Percentiles rank a stretch among this genome's conserved stretches.
These are phyloP conservation scores for Umbelopsis ramanniana DNA, from an alignment of 192 early-diverging fungal genomes.

Conservation along the genomic window DNA sequence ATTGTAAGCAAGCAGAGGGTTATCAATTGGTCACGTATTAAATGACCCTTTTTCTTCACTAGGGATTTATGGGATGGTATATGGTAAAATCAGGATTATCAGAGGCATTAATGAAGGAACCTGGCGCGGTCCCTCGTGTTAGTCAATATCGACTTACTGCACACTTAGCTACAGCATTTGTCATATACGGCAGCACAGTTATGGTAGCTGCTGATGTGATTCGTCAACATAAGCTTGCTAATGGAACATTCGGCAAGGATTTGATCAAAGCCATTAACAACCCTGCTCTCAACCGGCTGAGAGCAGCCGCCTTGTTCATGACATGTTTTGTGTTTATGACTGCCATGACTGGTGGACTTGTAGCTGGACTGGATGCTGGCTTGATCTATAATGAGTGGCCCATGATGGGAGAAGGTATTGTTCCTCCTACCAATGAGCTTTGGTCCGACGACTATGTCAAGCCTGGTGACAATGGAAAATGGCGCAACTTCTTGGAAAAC, in stretches of 20 bases:
- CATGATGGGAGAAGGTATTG: constrained; percentile 84
- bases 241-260: constrained; percentile 46
- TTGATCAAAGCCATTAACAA: constrained; percentile 51
- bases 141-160: constrained; percentile 93
- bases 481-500: constrained; percentile 93
- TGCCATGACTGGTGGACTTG: constrained; percentile 90
- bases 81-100: constrained; percentile 96
- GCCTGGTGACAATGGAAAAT: constrained; percentile 54
- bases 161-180: constrained; percentile 87
- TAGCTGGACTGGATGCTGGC: constrained; percentile 96
- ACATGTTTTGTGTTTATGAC: constrained; percentile 82
- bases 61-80: constrained; percentile 96
- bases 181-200: constrained; percentile 82
- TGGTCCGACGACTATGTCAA: constrained; percentile 55
- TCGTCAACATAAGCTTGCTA: constrained; percentile 65
- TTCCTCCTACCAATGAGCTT: constrained; percentile 76
- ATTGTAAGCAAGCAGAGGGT: not conserved
- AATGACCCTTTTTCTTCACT: not conserved
- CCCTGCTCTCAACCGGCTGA: constrained; percentile 63
- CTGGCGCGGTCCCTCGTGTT: constrained; percentile 86
- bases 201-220: constrained; percentile 82
- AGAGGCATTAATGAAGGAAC: constrained; percentile 74
- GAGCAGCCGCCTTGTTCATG: constrained; percentile 63
- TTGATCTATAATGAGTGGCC: constrained; percentile 98
- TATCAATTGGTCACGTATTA: not conserved